Percentiles rank a stretch among this genome's conserved stretches.
Evolutionary conservation across 2,329 filamentous ascomycete species (phyloP).

Genomic region (Stagonosporopsis tanaceti): DNA sequence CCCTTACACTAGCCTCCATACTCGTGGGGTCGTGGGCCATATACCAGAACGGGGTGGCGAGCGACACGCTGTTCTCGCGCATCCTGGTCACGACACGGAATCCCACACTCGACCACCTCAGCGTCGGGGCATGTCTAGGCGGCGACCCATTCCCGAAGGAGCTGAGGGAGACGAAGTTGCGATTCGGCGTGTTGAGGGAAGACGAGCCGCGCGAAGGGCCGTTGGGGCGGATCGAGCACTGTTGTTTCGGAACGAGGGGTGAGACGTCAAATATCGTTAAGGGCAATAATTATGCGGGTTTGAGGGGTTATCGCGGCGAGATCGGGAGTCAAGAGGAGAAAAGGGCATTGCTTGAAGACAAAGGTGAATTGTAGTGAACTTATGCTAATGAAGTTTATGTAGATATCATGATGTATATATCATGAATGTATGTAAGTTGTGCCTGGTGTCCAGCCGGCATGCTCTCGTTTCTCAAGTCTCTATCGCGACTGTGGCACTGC

Average conservation of each 20-base stretch:
- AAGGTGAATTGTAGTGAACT: not conserved
- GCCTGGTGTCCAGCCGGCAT: constrained; percentile 1
- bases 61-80: constrained; percentile 47
- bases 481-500: not conserved
- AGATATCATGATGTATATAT: not conserved
- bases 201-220: constrained; percentile 44
- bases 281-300: constrained; percentile 47
- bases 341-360: constrained; percentile 6
- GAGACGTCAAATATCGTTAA: constrained; percentile 51
- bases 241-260: constrained; percentile 48
- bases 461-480: not conserved
- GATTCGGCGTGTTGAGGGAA: constrained; percentile 51
- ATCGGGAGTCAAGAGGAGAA: constrained; percentile 4
- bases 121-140: constrained; percentile 52
- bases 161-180: constrained; percentile 46
- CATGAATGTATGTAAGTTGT: not conserved
- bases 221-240: constrained; percentile 48
- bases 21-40: constrained; percentile 46
- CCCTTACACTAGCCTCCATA: constrained; percentile 38
- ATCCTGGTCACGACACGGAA: constrained; percentile 51
- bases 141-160: constrained; percentile 53
- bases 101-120: constrained; percentile 48
- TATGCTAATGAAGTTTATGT: constrained; percentile 1
- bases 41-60: constrained; percentile 46
- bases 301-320: constrained; percentile 25